Evolutionary conservation across 2,329 filamentous ascomycete species (phyloP), one percentile per base, ranked within the genome.

Genomic region (Seiridium cupressi): DNA sequence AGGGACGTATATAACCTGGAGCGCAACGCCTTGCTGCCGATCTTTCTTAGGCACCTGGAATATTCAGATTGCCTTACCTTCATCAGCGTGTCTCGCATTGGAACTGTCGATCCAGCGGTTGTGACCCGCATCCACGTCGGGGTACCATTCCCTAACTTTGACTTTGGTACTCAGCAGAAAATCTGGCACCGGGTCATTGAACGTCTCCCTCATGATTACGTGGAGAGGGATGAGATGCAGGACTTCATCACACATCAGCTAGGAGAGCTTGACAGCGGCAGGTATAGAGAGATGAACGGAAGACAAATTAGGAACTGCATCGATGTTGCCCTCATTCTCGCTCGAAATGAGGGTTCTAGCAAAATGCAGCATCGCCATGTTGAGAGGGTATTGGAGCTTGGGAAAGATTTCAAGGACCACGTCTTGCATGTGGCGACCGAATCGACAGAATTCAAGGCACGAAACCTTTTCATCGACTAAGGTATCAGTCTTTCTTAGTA

Each of bases 291-390:
- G 1, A 61, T 64, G 63, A 64, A 64, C 57, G 63, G 61, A 6
- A 51, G 60, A n/a, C 59, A 64, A 26, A 64, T 64, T 32, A 58
- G 57, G 26, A 61, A 57, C 18, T 64, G 61, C 38, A 48, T 64
- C 9, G 51, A 47, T 36, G 63, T 61, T 13, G 63, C 63, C 2
- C 35, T 53, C 5, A 51, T 55, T 5, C 35, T 64, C 5, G 63
- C 61, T 11, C 57, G 46, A 34, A 44, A 51, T 11, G 48, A 59
- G 18, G 18, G 18, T 32, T 51, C 47, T 8, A 35, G 47, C 10
- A 51, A 51, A 31, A 18, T 51, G 9, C 48, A 34, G 3, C 3
- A 5, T 8, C 9, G 13, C 1, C 48, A 51, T 51, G n/a, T 51
- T 3, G 3, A 10, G 48, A 51, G 5, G 26, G 32, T 51, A 7